These are phyloP conservation scores for Brassica carinata DNA, from an alignment of 345 rosid species.

Conservation along the genomic window DNA sequence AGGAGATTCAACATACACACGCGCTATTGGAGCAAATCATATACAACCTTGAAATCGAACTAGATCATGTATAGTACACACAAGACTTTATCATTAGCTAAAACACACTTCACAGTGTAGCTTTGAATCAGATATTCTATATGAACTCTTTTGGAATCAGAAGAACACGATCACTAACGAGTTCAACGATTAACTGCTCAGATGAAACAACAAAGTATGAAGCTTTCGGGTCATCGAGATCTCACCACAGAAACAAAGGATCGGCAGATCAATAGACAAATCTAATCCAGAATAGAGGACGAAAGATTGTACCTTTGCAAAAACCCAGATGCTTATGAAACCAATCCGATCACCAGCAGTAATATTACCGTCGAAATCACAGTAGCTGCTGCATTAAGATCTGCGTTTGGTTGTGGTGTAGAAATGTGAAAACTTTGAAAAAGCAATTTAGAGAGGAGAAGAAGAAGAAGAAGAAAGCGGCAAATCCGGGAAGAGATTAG, in stretches of 20 bases:
- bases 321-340: conserved; percentile 40
- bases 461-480: conserved; percentile 38
- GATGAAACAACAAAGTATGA: conserved; percentile 9
- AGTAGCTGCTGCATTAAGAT: conserved; percentile 33
- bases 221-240: conserved; percentile 19
- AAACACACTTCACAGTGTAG: conserved; percentile 25
- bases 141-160: background rate
- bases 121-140: conserved; percentile 14
- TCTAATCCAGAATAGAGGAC: conserved; percentile 7
- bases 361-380: conserved; percentile 5
- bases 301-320: conserved; percentile 23
- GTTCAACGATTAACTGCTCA: conserved; percentile 12
- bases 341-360: conserved; percentile 4
- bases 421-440: conserved; percentile 27
- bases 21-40: conserved; percentile 1
- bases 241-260: conserved; percentile 13
- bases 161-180: conserved; percentile 21
- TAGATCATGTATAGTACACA: conserved; percentile 17
- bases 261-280: conserved; percentile 13
- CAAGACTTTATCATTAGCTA: conserved; percentile 3
- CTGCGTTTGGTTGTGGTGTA: conserved; percentile 31
- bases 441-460: conserved; percentile 1
- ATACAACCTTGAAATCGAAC: background rate
- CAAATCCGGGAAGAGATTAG: conserved; percentile 37
- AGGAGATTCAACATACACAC: conserved; percentile 9